Base-by-base conservation (phyloP, 352 stramenopile species). In the Phytopythium ostracodes region DNA sequence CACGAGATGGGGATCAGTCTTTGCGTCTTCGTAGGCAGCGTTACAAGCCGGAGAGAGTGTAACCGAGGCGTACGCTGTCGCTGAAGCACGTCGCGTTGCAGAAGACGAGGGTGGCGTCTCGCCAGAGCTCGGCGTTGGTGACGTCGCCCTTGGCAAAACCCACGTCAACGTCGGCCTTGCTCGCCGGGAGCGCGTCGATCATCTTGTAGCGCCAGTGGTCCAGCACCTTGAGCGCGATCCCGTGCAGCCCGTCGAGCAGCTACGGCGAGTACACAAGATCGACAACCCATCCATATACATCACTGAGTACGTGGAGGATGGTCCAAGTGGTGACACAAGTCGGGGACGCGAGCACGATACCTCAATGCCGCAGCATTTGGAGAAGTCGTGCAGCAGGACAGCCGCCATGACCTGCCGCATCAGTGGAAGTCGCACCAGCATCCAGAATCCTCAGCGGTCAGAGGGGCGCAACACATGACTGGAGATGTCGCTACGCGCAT, bases 21-120 rank as follows among this genome's bases (percentile, higher is more conserved):
- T 47, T 9, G 42, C 18, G 25, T 63, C 36, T 20, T n/a, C n/a
- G 25, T 15, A 24, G 1, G 46, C 2, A 38, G 15, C 31, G 31
- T 4, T 43, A 15, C 11, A 7, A 43, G 12, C 11, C 18, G 38
- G 8, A 20, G 18, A 18, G 18, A 47, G 17, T 15, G 4, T 43
- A 11, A 6, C 17, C 47, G 3, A 25, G 38, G 67, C 74, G 44
- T 60, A 86, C 79, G 31, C 76, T 86, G 70, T 87, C 79, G 46
- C 77, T 87, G 51, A 89, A 89, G 61, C 79, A 89, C 46, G 79
- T 89, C 56, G 77, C 73, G 59, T 89, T 89, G 65, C 79, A 89
- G 54, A 89, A 79, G 29, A 89, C 70, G 31, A 89, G 61, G 33
- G 79, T 83, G 25, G 75, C 79, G 58, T 89, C 79, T 5, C 57